Conservation (phyloP, 176 grass and related monocot genomes). For the Musa itinerans region DNA sequence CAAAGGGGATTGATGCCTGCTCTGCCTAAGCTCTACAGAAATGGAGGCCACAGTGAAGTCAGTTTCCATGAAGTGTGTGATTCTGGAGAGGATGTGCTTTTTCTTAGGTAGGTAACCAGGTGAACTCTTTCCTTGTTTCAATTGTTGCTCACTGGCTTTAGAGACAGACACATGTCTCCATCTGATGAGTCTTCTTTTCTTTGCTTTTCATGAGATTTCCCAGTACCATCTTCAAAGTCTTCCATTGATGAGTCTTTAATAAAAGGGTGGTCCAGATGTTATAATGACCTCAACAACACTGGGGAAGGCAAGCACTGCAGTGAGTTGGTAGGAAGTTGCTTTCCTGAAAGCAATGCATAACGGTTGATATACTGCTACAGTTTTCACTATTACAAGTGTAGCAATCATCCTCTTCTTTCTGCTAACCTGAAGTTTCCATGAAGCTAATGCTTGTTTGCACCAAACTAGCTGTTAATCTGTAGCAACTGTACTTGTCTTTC, state of each 20-base stretch:
- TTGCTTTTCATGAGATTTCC: neutral
- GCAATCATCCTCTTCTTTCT: no score
- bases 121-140: neutral
- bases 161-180: neutral
- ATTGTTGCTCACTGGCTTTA: neutral
- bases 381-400: no score
- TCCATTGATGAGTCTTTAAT: neutral
- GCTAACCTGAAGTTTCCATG: no score
- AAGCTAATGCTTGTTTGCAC: no score
- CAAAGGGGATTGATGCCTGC: no score
- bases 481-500: neutral
- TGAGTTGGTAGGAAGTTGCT: neutral
- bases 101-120: neutral
- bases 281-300: neutral
- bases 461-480: no score
- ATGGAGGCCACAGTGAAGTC: neutral
- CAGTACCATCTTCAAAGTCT: neutral
- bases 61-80: neutral
- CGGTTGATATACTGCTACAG: no score
- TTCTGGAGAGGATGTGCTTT: neutral
- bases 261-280: neutral
- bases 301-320: neutral
- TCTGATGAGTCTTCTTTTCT: neutral
- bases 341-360: neutral
- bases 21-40: no score